Conservation (phyloP, 1,139 yeast genomes). For the Saccharomyces hybrid region DNA sequence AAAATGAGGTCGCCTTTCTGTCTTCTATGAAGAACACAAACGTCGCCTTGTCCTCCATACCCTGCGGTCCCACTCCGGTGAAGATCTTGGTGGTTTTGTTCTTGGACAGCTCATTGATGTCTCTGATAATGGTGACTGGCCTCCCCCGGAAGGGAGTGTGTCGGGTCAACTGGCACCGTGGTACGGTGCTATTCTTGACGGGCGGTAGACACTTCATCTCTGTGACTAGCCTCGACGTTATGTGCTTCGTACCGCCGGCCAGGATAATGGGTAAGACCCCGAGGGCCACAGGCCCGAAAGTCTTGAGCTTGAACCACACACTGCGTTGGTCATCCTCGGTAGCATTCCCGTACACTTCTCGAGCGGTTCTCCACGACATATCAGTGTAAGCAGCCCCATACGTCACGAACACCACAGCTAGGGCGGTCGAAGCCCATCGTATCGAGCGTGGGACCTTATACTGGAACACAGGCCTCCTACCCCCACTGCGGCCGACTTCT, state of each 20-base stretch:
- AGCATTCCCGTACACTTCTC: constrained; percentile 13
- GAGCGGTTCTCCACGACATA: constrained; percentile 24
- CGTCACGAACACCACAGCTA: constrained; percentile 22
- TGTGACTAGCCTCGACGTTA: constrained; percentile 26
- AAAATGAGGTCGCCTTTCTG: constrained; percentile 11
- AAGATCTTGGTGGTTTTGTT: constrained; percentile 18
- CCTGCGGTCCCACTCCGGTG: constrained; percentile 29
- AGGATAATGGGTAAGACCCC: constrained; percentile 25
- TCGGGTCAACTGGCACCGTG: constrained; percentile 21
- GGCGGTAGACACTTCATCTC: constrained; percentile 22
- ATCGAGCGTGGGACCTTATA: constrained; percentile 19
- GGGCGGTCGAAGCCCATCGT: constrained; percentile 20
- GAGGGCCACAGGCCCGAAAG: constrained; percentile 21
- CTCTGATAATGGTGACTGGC: constrained; percentile 11
- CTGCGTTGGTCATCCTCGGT: constrained; percentile 11
- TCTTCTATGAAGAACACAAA: constrained; percentile 24
- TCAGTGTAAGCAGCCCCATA: constrained; percentile 28
- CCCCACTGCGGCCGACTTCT: constrained; percentile 3
- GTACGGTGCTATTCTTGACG: constrained; percentile 7
- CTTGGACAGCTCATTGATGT: constrained; percentile 18
- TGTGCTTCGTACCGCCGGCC: constrained; percentile 20
- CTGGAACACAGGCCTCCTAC: constrained; percentile 22
- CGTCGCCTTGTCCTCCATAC: constrained; percentile 28
- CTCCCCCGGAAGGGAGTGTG: constrained; percentile 18
- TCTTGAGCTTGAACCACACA: constrained; percentile 15